Conservation (phyloP, 2,329 filamentous ascomycete species). For the Fusarium sp. region DNA sequence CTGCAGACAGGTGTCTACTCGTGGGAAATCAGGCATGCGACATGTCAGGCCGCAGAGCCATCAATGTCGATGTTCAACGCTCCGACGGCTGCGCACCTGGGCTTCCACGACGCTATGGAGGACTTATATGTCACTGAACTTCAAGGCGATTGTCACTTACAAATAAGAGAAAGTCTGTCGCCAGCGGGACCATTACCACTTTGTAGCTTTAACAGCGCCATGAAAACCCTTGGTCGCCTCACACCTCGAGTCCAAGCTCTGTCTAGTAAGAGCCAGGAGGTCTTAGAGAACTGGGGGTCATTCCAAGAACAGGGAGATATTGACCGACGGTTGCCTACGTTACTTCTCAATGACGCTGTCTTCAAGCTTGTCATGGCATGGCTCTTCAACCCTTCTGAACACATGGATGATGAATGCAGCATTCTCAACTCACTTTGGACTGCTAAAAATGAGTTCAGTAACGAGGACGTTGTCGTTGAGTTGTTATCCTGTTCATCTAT, state of each 20-base stretch:
- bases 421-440: not conserved
- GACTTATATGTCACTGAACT: rapidly evolving
- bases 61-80: not conserved
- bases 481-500: not conserved
- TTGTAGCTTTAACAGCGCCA: not conserved
- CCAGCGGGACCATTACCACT: not conserved
- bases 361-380: not conserved
- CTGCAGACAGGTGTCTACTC: not conserved
- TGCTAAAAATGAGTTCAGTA: rapidly evolving
- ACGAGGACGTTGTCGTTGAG: not conserved
- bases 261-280: not conserved
- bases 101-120: not conserved
- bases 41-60: rapidly evolving
- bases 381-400: rapidly evolving
- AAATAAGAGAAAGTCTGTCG: not conserved
- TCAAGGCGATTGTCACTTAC: not conserved
- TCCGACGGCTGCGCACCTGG: rapidly evolving
- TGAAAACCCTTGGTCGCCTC: rapidly evolving
- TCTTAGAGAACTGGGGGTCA: no score
- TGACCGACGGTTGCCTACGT: rapidly evolving
- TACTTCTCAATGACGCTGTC: not conserved
- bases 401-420: not conserved
- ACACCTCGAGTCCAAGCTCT: not conserved
- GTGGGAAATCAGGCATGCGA: not conserved
- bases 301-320: not conserved